Evolutionary conservation across 768 basidiomycete genomes (phyloP).

Genomic region (Scleroderma bovista): DNA sequence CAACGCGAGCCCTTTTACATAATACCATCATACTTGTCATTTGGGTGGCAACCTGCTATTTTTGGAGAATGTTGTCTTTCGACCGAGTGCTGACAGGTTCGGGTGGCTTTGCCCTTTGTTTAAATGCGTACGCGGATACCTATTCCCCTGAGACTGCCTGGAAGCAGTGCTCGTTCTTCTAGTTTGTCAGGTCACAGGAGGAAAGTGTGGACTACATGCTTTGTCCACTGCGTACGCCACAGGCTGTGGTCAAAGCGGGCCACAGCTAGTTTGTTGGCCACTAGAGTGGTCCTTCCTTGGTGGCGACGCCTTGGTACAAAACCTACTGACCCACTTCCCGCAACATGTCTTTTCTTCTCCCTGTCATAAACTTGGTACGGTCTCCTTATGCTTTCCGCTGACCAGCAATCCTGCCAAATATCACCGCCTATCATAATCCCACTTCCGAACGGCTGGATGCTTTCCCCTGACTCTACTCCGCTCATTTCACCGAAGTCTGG

Average conservation of each 20-base stretch:
- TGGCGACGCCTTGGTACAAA: conserved; percentile 13
- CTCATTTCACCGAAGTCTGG: conserved; percentile 4
- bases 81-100: neutral
- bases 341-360: neutral
- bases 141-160: neutral
- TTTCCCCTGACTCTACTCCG: conserved; percentile 7
- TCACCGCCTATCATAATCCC: neutral
- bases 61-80: neutral
- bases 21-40: too few species aligned
- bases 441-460: conserved; percentile 7
- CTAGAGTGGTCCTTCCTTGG: conserved; percentile 6
- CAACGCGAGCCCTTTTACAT: neutral
- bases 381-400: conserved; percentile 5
- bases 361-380: neutral
- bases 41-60: neutral
- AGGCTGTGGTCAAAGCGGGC: conserved; percentile 14
- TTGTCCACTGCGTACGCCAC: conserved; percentile 12
- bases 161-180: neutral
- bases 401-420: conserved; percentile 1
- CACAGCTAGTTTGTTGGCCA: conserved; percentile 3
- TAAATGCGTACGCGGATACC: neutral
- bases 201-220: conserved; percentile 8
- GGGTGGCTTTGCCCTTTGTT: neutral
- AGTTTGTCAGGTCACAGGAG: neutral
- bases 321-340: conserved; percentile 1